Base-by-base conservation (phyloP, 768 basidiomycete genomes). In the Omphalotus guepiniiformis region DNA sequence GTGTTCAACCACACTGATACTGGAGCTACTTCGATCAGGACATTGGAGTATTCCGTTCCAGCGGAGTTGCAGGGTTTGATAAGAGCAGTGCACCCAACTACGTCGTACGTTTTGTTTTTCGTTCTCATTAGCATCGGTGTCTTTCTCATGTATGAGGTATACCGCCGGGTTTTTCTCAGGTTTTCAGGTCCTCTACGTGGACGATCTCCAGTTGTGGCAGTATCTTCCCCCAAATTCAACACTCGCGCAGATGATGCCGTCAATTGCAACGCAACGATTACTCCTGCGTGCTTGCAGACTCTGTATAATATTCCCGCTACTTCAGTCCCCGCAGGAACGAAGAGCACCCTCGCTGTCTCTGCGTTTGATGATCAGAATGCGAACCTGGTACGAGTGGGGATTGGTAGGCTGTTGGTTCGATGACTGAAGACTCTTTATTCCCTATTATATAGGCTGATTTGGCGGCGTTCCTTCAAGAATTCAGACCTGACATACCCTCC, bases 31-130 rank as follows among this genome's bases (percentile, higher is more conserved):
- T 51, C 54, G 26, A 53, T 70, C 26, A 63, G 69, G 35, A 70
- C 70, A 3, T 60, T 70, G n/a, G 49, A 53, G 12, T 70, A 68
- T 55, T 68, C 69, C 9, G 53, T 72, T 28, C 71, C 70, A 3
- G 37, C 54, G 12, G 55, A 56, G 12, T 57, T 72, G 6, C 47
- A 56, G 32, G 50, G 49, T 2, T 59, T 65, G 40, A 53, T 72
- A 45, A 52, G 62, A 22, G 37, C 63, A 7, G 54, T 72, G 15
- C 66, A 74, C 12, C 75, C 76, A 6, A 42, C 58, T 7, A 53
- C 50, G 13, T 44, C 53, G 11, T 57, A 71, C 55, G 63, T 64
- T 25, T 47, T 26, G 19, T 46, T 47, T 13, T 11, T 44, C 48
- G 8, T 34, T 37, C 25, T 51, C 15, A 37, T 23, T 40, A 35